Conservation (phyloP, 257 asterid genomes). For the Solanum corneliomulleri region DNA sequence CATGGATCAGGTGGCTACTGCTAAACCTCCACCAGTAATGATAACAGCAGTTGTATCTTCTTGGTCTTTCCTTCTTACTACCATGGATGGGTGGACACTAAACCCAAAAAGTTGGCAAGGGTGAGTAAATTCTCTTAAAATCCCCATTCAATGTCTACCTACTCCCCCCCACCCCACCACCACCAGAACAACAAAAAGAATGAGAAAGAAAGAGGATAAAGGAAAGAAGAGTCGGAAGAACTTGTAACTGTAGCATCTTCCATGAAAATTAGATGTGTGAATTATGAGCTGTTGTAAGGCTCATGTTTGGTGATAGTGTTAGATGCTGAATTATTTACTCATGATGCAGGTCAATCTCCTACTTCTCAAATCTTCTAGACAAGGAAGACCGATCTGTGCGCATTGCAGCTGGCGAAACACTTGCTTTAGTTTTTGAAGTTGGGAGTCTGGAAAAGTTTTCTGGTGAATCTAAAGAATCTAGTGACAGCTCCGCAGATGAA, state of each 20-base stretch:
- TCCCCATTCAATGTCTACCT: background rate
- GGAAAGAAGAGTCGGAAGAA: background rate
- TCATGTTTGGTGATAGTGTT: background rate
- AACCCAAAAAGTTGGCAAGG: constrained; percentile 76
- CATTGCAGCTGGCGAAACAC: constrained; percentile 93
- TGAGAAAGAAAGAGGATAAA: background rate
- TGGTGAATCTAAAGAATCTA: constrained; percentile 39
- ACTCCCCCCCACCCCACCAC: background rate
- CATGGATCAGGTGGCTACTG: constrained; percentile 48
- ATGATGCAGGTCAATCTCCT: constrained; percentile 61
- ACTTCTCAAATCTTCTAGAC: constrained; percentile 60
- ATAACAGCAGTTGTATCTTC: constrained; percentile 63
- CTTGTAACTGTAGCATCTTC: background rate
- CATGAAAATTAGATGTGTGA: background rate
- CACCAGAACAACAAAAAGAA: no score
- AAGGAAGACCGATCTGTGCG: constrained; percentile 82
- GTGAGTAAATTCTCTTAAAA: constrained; percentile 18
- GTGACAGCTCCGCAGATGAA: constrained; percentile 38
- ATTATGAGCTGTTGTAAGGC: background rate
- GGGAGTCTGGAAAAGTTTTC: constrained; percentile 77
- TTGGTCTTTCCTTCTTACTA: constrained; percentile 88
- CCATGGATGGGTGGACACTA: constrained; percentile 49
- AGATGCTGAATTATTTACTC: background rate
- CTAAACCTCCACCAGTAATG: constrained; percentile 56
- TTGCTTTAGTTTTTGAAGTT: constrained; percentile 71